Base-by-base conservation (phyloP, 2,329 filamentous ascomycete genomes). In the Akanthomyces lecanii region DNA sequence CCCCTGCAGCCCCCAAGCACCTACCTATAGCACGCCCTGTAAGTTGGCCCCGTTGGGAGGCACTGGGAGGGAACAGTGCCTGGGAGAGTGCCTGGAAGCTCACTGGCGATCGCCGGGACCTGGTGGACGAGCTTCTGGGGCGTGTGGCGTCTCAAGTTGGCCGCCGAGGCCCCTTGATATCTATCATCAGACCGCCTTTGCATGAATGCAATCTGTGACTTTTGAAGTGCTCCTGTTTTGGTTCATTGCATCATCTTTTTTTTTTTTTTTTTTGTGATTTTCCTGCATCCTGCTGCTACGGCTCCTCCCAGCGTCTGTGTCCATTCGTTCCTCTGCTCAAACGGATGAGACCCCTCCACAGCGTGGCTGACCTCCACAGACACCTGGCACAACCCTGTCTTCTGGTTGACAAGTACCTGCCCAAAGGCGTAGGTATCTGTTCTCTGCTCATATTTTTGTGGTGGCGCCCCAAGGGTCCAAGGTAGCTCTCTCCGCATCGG, bases 141-240 rank as follows among this genome's bases (percentile, higher is more conserved):
- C 58, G 38, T 18, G 58, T 61, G 58, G 58, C 58, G 58, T 61
- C 58, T 61, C 58, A 61, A 44, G 58, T 61, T 44, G 57, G 5
- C 50, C 25, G 36, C 45, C 30, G 42, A 42, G n/a, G n/a, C 47
- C 58, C 58, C 58, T 40, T 50, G 44, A 61, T 36, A 48, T 23
- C 33, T 36, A 36, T 36, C 33, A 36, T 16, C 25, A 45, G 38
- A 33, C 48, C 33, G 47, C 33, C 6, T 45, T 8, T 38, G 58
- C 58, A 61, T 61, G 40, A 61, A 38, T n/a, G 28, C 30, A 58
- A 58, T 58, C 30, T 48, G 36, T 48, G 44, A 30, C 21, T 38
- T 28, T 23, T 14, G 18, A 47, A 23, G 10, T 4, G n/a, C 33
- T 36, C 6, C 33, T 36, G 44, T 47, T 47, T 18, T 4, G 3